These are phyloP conservation scores for Saturnispora serradocipensis DNA, from an alignment of 805 yeast genomes.

Conservation along the genomic window DNA sequence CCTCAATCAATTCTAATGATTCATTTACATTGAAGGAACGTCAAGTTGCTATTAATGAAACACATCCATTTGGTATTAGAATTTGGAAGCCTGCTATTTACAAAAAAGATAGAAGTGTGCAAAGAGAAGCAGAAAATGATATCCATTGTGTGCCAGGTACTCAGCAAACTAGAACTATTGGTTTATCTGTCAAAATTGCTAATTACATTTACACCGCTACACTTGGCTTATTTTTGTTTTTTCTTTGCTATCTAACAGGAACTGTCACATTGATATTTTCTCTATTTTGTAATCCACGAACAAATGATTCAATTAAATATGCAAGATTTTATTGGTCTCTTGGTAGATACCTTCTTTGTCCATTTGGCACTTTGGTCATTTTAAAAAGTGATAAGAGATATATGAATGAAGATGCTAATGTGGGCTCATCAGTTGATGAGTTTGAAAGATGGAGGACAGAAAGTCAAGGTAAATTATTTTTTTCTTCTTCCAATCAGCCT, in stretches of 20 bases:
- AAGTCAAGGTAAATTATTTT: slow-evolving; percentile 69
- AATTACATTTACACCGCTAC: slow-evolving; percentile 68
- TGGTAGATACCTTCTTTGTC: slow-evolving; percentile 66
- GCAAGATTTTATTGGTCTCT: slow-evolving; percentile 50
- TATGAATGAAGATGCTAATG: slow-evolving; percentile 76
- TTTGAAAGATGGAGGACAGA: slow-evolving; percentile 84
- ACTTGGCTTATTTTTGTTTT: slow-evolving; percentile 55
- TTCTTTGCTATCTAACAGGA: slow-evolving; percentile 44
- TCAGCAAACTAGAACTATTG: slow-evolving; percentile 35
- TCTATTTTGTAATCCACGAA: slow-evolving; percentile 35
- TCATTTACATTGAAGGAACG: slow-evolving; percentile 84
- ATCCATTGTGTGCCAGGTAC: slow-evolving; percentile 64
- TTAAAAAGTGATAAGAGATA: slow-evolving; percentile 72
- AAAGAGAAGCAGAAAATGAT: slow-evolving; percentile 84
- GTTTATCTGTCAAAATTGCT: slow-evolving; percentile 54
- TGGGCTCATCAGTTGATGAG: slow-evolving; percentile 77
- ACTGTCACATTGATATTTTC: slow-evolving; percentile 36
- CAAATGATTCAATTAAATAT: slow-evolving; percentile 47
- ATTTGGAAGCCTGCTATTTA: slow-evolving; percentile 98
- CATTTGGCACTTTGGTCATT: slow-evolving; percentile 86
- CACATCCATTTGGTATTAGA: slow-evolving; percentile 97
- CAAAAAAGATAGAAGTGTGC: slow-evolving; percentile 87
- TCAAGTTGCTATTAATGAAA: slow-evolving; percentile 91
- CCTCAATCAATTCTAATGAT: slow-evolving; percentile 47
- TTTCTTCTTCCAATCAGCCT: slow-evolving; percentile 43